phyloP scores from a whole-genome alignment of 371 early-diverging fungal species.

The Capillidium heterosporum region DNA sequence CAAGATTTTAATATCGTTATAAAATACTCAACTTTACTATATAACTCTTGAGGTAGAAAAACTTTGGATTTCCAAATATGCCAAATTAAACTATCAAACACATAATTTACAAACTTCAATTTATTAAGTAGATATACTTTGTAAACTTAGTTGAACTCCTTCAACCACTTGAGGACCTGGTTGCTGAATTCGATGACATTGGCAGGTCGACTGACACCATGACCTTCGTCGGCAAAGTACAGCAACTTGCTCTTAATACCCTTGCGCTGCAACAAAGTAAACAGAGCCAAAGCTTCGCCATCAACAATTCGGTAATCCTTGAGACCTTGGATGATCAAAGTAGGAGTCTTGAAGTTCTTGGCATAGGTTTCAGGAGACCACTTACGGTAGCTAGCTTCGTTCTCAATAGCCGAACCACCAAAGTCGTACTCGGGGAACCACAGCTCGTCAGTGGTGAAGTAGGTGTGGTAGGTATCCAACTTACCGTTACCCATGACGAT shows the following conservation, averaged over 20 bases:
- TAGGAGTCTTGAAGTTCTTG: constrained; percentile 60
- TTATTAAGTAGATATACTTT: no score
- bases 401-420: constrained; percentile 42
- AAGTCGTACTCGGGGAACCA: constrained; percentile 63
- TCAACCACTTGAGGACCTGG: not conserved
- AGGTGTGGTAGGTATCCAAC: constrained; percentile 37
- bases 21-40: no score
- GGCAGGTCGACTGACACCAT: constrained; percentile 19
- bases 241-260: constrained; percentile 46
- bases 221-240: constrained; percentile 69
- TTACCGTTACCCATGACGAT: constrained; percentile 71
- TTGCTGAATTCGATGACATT: no score
- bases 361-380: constrained; percentile 54
- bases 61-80: no score
- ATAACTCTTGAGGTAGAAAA: no score
- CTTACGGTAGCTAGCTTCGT: constrained; percentile 32
- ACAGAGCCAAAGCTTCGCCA: constrained; percentile 50
- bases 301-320: constrained; percentile 44
- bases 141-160: no score
- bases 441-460: constrained; percentile 60
- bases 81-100: no score
- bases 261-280: constrained; percentile 57
- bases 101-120: no score
- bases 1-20: no score
- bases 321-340: constrained; percentile 51